Percentiles rank a stretch among this genome's conserved stretches.
These are phyloP conservation scores for Pulveroboletus sp. DNA, from an alignment of 768 basidiomycete genomes.

Conservation along the genomic window DNA sequence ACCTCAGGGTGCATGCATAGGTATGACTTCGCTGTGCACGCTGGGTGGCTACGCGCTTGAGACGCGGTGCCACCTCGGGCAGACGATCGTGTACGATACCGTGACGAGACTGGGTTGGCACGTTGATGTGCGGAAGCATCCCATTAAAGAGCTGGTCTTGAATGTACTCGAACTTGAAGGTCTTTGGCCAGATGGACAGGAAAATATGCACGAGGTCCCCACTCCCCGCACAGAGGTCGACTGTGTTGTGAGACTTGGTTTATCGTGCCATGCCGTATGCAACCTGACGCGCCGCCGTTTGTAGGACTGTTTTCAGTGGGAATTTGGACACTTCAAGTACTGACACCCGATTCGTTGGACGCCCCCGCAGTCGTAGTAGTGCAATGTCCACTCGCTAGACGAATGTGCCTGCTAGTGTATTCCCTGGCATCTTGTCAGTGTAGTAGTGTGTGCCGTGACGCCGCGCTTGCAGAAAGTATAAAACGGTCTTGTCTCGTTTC, in stretches of 20 bases:
- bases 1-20: slow-evolving; percentile 56
- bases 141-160: slow-evolving; percentile 53
- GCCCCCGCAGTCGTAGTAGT: neutral
- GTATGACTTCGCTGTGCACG: slow-evolving; percentile 49
- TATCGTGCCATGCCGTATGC: neutral
- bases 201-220: slow-evolving; percentile 50
- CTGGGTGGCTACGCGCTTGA: slow-evolving; percentile 67
- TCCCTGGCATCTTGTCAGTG: too few species aligned
- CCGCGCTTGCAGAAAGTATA: slow-evolving; percentile 47
- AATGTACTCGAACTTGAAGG: slow-evolving; percentile 49
- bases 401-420: too few species aligned
- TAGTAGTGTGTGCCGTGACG: too few species aligned
- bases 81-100: slow-evolving; percentile 65
- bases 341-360: slow-evolving; percentile 1
- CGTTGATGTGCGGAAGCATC: slow-evolving; percentile 53
- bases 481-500: slow-evolving; percentile 37
- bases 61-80: slow-evolving; percentile 60
- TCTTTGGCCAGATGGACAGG: slow-evolving; percentile 37
- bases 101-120: slow-evolving; percentile 61
- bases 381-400: neutral
- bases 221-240: slow-evolving; percentile 56
- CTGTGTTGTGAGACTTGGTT: slow-evolving; percentile 49
- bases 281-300: slow-evolving; percentile 2
- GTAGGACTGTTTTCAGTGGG: slow-evolving; percentile 80
- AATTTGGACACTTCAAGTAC: slow-evolving; percentile 52